These are phyloP conservation scores for Mycocentrospora acerina DNA, from an alignment of 2,329 filamentous ascomycete genomes.

Conservation along the genomic window DNA sequence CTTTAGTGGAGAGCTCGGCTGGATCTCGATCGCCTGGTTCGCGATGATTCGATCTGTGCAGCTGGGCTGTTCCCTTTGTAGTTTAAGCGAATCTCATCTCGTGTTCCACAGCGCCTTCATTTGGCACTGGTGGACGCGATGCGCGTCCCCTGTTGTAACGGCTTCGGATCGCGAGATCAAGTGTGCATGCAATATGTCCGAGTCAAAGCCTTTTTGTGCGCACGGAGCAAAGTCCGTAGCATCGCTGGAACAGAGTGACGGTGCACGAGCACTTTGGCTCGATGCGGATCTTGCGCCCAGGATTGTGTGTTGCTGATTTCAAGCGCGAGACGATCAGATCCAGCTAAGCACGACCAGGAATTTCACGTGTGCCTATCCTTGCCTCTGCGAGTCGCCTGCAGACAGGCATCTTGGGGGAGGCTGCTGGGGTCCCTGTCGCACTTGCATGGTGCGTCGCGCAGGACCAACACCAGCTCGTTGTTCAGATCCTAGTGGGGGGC, in stretches of 20 bases:
- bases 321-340: slow-evolving; percentile 10
- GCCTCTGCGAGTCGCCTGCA: slow-evolving; percentile 5
- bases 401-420: slow-evolving; percentile 15
- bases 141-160: slow-evolving; percentile 17
- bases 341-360: slow-evolving; percentile 15
- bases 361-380: slow-evolving; percentile 16
- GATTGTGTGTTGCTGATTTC: neutral
- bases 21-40: slow-evolving; percentile 23
- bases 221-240: slow-evolving; percentile 7
- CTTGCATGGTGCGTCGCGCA: slow-evolving; percentile 13
- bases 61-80: slow-evolving; percentile 11
- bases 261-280: neutral
- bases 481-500: slow-evolving; percentile 16
- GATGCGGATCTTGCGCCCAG: slow-evolving; percentile 6
- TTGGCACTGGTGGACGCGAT: slow-evolving; percentile 20
- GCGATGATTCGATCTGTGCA: slow-evolving; percentile 17
- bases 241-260: neutral
- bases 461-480: slow-evolving; percentile 11
- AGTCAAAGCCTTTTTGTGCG: slow-evolving; percentile 4
- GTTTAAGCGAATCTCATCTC: slow-evolving; percentile 16
- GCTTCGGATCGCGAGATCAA: slow-evolving; percentile 16
- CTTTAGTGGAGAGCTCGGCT: slow-evolving; percentile 13
- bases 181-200: no score
- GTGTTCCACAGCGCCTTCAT: slow-evolving; percentile 13
- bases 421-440: slow-evolving; percentile 2